These are phyloP conservation scores for Ormosia emarginata DNA, from an alignment of 306 rosid species.

Conservation along the genomic window DNA sequence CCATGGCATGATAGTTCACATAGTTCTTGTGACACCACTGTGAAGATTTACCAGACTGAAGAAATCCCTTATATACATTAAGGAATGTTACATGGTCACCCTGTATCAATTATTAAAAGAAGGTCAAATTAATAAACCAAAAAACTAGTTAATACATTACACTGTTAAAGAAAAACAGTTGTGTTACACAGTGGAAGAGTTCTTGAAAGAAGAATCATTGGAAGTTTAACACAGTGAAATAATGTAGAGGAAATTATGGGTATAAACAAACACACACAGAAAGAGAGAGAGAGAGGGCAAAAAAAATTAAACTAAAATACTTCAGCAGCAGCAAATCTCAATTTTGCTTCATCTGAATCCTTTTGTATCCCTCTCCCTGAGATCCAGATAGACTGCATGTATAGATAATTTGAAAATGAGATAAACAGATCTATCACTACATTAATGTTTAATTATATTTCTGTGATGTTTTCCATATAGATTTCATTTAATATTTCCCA, in stretches of 20 bases:
- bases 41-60: conserved; percentile 87
- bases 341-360: conserved; percentile 91
- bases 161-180: background rate
- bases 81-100: conserved; percentile 92
- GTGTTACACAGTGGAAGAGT: background rate
- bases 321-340: conserved; percentile 94
- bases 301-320: conserved; percentile 36
- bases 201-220: background rate
- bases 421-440: conserved; percentile 12
- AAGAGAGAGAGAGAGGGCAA: background rate
- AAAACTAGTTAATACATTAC: background rate
- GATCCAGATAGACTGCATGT: conserved; percentile 81
- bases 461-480: background rate
- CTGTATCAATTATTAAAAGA: conserved; percentile 45
- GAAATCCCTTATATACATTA: conserved; percentile 87
- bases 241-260: background rate
- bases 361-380: conserved; percentile 81
- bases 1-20: conserved; percentile 94
- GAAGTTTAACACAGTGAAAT: conserved; percentile 1
- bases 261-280: background rate
- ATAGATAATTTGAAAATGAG: conserved; percentile 28
- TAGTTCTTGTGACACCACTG: conserved; percentile 94
- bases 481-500: conserved; percentile 7
- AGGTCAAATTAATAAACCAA: background rate
- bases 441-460: background rate